Evolutionary conservation across 2,329 filamentous ascomycete genomes (phyloP).

Genomic region (Fusarium zealandicum): DNA sequence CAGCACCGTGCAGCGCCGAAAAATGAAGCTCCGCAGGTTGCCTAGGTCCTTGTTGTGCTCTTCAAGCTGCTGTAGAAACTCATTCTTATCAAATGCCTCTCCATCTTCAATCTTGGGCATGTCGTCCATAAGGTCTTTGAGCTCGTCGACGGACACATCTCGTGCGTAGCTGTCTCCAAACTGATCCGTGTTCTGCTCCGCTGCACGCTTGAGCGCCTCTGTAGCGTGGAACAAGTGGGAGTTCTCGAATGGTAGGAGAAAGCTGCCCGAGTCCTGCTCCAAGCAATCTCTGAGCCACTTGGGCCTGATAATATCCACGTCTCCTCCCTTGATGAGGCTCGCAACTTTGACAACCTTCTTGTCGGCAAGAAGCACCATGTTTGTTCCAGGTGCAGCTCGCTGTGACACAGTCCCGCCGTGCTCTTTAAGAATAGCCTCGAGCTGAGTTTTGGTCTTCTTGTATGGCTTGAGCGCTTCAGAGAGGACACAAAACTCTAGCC

Average conservation of each 20-base stretch:
- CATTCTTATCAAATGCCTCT: conserved; percentile 51
- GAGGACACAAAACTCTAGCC: conserved; percentile 82
- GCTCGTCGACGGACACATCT: conserved; percentile 69
- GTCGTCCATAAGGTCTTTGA: conserved; percentile 58
- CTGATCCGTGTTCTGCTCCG: conserved; percentile 71
- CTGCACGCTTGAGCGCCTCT: conserved; percentile 60
- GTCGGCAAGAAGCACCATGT: conserved; percentile 79
- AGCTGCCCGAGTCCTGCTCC: conserved; percentile 60
- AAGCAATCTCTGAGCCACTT: conserved; percentile 87
- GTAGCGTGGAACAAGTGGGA: conserved; percentile 76
- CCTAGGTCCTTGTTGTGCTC: conserved; percentile 61
- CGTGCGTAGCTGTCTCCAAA: conserved; percentile 86
- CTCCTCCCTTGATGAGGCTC: conserved; percentile 76
- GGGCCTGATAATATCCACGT: conserved; percentile 77
- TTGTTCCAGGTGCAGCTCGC: conserved; percentile 66
- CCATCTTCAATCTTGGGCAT: conserved; percentile 59
- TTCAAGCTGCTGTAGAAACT: conserved; percentile 63
- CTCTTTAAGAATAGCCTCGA: conserved; percentile 82
- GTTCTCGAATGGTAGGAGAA: conserved; percentile 68
- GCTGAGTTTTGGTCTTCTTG: conserved; percentile 78
- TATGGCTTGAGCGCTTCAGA: conserved; percentile 74
- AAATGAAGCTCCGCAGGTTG: conserved; percentile 60
- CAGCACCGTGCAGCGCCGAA: conserved; percentile 55
- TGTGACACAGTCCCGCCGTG: conserved; percentile 85
- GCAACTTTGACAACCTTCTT: conserved; percentile 83